These are phyloP conservation scores for Arabidopsis lyrata DNA, from an alignment of 441 rosid species.

Conservation along the genomic window DNA sequence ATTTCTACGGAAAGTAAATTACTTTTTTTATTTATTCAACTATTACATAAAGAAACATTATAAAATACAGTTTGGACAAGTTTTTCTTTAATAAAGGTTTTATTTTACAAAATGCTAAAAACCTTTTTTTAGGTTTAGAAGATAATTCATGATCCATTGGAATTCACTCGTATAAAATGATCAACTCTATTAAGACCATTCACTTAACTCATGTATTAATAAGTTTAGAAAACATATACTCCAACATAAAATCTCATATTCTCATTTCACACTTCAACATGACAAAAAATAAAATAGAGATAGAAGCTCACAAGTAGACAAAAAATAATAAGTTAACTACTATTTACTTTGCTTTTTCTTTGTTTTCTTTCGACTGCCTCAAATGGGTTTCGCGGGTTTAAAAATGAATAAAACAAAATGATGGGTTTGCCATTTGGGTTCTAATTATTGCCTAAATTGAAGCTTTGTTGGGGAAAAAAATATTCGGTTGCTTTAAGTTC, in stretches of 20 bases:
- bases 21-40: neutral
- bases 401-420: constrained; percentile 33
- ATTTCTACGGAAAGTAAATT: constrained; percentile 31
- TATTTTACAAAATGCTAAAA: neutral
- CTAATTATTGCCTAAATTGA: constrained; percentile 18
- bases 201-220: neutral
- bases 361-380: neutral
- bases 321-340: neutral
- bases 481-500: neutral
- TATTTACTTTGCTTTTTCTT: neutral
- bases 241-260: neutral
- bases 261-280: neutral
- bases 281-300: neutral
- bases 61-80: constrained; percentile 31
- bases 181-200: neutral
- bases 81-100: neutral
- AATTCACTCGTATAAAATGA: neutral
- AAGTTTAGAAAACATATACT: neutral
- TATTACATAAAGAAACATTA: constrained; percentile 21
- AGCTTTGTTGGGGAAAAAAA: neutral
- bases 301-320: neutral
- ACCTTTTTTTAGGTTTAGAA: neutral
- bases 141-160: neutral
- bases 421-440: constrained; percentile 32
- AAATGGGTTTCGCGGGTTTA: constrained; percentile 3